Evolutionary conservation across 2,329 filamentous ascomycete genomes (phyloP).

Genomic region (Pestalotiopsis sp.): DNA sequence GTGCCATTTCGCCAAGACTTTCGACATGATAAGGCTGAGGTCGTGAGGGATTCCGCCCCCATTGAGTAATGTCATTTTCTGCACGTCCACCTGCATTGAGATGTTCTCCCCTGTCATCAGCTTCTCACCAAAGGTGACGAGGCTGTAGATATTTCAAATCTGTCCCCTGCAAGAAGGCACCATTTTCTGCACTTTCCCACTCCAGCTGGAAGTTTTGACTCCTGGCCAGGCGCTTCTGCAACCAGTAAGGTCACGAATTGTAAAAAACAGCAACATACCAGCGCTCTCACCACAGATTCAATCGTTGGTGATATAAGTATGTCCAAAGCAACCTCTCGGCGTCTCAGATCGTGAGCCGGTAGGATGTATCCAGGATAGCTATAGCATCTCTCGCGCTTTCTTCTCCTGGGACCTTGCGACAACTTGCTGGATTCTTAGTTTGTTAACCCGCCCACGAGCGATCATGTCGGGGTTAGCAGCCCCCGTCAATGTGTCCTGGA

Average conservation of each 20-base stretch:
- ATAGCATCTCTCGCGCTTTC: not conserved
- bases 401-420: not conserved
- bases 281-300: no score
- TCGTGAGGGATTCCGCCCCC: not conserved
- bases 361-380: no score
- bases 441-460: not conserved
- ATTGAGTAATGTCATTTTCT: not conserved
- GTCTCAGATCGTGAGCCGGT: no score
- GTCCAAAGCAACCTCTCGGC: no score
- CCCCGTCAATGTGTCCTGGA: not conserved
- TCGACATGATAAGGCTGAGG: not conserved
- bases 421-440: not conserved
- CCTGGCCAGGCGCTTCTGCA: no score
- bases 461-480: not conserved
- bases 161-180: no score
- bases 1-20: not conserved
- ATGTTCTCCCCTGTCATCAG: not conserved
- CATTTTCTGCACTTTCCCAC: no score
- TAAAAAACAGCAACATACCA: no score
- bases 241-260: no score
- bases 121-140: not conserved
- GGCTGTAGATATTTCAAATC: not conserved
- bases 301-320: no score
- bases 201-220: no score
- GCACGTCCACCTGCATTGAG: not conserved